phyloP scores from a whole-genome alignment of 495 filamentous ascomycete genomes.

The Antarctomyces pellizariae region DNA sequence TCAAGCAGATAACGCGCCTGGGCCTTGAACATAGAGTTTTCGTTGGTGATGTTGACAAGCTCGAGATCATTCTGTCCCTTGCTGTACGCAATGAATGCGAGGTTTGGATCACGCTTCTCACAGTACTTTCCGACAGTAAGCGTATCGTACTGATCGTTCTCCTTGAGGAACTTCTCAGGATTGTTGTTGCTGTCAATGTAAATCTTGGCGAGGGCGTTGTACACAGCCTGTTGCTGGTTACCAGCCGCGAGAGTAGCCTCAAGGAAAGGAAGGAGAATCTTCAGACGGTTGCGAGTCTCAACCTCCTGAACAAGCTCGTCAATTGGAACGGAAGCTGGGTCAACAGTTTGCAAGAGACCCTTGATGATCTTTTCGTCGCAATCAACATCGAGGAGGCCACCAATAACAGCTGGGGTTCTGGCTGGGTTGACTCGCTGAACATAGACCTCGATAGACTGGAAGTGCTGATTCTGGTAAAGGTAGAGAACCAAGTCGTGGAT shows the following conservation, averaged over 20 bases:
- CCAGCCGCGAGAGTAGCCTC: constrained; percentile 76
- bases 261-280: constrained; percentile 88
- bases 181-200: constrained; percentile 99
- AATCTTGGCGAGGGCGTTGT: constrained; percentile 97
- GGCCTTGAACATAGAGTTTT: constrained; percentile 96
- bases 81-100: constrained; percentile 84
- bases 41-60: constrained; percentile 91
- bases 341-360: constrained; percentile 69
- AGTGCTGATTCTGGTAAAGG: constrained; percentile 97
- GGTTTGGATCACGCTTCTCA: constrained; percentile 92
- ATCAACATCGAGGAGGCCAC: constrained; percentile 89
- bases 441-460: constrained; percentile 97
- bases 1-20: constrained; percentile 92
- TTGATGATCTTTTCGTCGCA: constrained; percentile 94
- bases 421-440: constrained; percentile 95
- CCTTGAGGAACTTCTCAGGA: constrained; percentile 93
- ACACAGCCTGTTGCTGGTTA: constrained; percentile 94
- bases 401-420: constrained; percentile 84
- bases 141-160: constrained; percentile 93
- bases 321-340: constrained; percentile 69
- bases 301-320: constrained; percentile 92
- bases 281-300: constrained; percentile 82
- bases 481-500: constrained; percentile 93
- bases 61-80: constrained; percentile 98
- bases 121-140: constrained; percentile 92